Evolutionary conservation across 495 filamentous ascomycete genomes (phyloP).

Genomic region (Achaetomiella virescens): DNA sequence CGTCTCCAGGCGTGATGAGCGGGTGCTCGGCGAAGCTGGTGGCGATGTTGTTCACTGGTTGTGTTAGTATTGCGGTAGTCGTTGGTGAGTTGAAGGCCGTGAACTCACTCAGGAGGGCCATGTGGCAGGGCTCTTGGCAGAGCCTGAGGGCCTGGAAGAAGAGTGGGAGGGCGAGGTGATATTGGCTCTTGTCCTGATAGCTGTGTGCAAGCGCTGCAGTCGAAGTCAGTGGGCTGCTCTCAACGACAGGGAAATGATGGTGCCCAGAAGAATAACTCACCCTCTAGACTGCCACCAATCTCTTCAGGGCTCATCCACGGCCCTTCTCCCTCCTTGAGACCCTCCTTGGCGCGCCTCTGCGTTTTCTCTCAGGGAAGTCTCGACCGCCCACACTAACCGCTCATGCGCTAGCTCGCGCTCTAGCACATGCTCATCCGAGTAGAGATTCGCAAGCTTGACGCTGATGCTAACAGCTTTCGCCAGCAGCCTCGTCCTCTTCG

Average conservation of each 20-base stretch:
- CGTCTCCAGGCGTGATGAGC: constrained; percentile 32
- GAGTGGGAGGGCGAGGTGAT: constrained; percentile 78
- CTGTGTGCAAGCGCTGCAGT: constrained; percentile 58
- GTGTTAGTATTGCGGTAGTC: neutral
- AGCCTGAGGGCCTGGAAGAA: constrained; percentile 76
- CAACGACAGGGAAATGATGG: neutral
- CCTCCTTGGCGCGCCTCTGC: constrained; percentile 56
- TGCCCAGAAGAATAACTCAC: constrained; percentile 33
- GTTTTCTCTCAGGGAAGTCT: constrained; percentile 71
- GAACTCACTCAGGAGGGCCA: constrained; percentile 62
- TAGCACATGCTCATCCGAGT: constrained; percentile 53
- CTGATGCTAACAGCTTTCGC: constrained; percentile 65
- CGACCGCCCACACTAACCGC: constrained; percentile 72
- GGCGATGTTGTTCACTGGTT: constrained; percentile 65
- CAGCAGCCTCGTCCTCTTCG: constrained; percentile 61
- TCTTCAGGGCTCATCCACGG: constrained; percentile 68
- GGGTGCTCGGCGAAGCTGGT: constrained; percentile 59
- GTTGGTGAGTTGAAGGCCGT: neutral
- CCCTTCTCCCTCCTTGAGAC: constrained; percentile 57
- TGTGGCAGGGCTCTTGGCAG: constrained; percentile 58
- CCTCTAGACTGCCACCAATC: constrained; percentile 64
- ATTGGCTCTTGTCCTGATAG: constrained; percentile 61
- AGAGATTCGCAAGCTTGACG: constrained; percentile 78
- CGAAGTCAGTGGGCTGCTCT: constrained; percentile 16
- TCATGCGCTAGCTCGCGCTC: constrained; percentile 64